phyloP scores from a whole-genome alignment of 1,284 basidiomycete genomes.

The Paramarasmius palmivorus region DNA sequence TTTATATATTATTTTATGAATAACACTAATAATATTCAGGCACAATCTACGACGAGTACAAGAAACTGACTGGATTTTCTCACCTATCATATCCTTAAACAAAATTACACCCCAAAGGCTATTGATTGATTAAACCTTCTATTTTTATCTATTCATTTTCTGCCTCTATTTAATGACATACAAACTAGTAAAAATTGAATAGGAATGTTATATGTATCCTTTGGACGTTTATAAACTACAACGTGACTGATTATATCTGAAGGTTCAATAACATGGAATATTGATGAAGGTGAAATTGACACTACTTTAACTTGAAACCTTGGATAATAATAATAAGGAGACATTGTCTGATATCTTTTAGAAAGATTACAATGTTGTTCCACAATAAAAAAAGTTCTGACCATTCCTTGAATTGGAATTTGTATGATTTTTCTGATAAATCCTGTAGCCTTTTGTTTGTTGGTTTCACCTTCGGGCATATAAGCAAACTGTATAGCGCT shows the following conservation, averaged over 20 bases:
- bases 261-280: background rate
- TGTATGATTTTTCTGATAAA: constrained; percentile 23
- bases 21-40: no score
- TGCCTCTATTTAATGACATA: no score
- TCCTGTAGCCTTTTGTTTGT: constrained; percentile 14
- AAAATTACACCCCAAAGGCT: no score
- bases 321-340: constrained; percentile 5
- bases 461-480: constrained; percentile 10
- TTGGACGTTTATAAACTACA: background rate
- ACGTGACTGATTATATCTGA: background rate
- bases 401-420: constrained; percentile 19
- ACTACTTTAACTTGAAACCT: background rate
- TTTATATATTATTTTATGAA: no score
- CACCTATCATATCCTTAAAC: no score
- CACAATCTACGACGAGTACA: no score
- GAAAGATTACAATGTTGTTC: constrained; percentile 10
- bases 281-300: background rate
- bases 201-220: background rate
- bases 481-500: constrained; percentile 26
- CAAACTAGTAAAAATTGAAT: no score
- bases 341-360: background rate
- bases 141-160: no score
- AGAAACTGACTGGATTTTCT: no score
- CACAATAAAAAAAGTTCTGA: constrained; percentile 22
- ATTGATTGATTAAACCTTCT: no score